A percentile compares a stretch with the other conserved stretches of the same genome.
These are phyloP conservation scores for Fulvia fulva DNA, from an alignment of 2,329 filamentous ascomycete species.

Conservation along the genomic window DNA sequence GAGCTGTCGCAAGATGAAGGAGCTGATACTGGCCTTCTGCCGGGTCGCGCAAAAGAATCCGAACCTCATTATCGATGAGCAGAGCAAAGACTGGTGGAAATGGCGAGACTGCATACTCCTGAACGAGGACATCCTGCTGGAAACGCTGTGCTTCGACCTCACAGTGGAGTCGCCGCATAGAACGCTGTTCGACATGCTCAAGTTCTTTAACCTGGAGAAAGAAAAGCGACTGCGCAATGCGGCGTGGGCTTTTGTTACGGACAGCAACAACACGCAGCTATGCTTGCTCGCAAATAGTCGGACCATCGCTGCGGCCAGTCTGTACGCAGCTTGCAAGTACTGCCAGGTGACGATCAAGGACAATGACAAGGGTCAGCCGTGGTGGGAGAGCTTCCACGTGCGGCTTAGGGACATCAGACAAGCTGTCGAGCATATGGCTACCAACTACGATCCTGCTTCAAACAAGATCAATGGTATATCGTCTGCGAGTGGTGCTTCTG, in stretches of 20 bases:
- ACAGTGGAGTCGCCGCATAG: constrained; percentile 86
- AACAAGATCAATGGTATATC: constrained; percentile 29
- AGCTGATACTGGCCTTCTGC: constrained; percentile 88
- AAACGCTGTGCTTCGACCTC: constrained; percentile 88
- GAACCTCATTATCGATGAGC: constrained; percentile 85
- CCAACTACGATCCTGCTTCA: constrained; percentile 43
- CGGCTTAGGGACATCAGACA: constrained; percentile 65
- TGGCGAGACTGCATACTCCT: constrained; percentile 93
- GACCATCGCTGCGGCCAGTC: constrained; percentile 76
- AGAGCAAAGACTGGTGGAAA: constrained; percentile 96
- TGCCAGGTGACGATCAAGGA: constrained; percentile 68
- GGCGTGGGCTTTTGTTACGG: constrained; percentile 91
- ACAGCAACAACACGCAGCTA: constrained; percentile 77
- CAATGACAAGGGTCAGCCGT: constrained; percentile 70
- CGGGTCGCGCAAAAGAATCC: constrained; percentile 93
- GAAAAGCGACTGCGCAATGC: constrained; percentile 80
- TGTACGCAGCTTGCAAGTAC: constrained; percentile 81
- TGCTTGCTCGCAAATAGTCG: constrained; percentile 75
- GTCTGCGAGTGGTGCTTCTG: constrained; percentile 29
- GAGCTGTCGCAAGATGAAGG: constrained; percentile 91
- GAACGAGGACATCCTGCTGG: constrained; percentile 88
- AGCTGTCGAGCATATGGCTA: constrained; percentile 72
- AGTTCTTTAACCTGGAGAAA: constrained; percentile 67
- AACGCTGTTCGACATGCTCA: constrained; percentile 75
- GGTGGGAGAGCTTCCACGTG: constrained; percentile 80